A percentile compares a stretch with the other conserved stretches of the same genome.
phyloP scores from a whole-genome alignment of 1,139 yeast species.

The Suhomyces coccinellae region DNA sequence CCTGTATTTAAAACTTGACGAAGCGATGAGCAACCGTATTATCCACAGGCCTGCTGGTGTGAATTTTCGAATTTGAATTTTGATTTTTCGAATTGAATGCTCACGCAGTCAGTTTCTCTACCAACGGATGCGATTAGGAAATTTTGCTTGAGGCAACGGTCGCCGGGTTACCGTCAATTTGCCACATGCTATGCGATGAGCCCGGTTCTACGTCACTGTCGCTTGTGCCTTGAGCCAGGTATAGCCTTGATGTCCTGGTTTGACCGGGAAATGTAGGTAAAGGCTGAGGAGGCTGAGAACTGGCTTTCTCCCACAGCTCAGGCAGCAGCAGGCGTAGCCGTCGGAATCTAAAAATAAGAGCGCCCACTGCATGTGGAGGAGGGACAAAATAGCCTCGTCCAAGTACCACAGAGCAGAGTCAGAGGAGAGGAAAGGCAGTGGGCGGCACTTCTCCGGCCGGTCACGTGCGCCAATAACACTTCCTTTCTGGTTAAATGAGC shows the following conservation, averaged over 20 bases:
- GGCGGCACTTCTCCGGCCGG: slow-evolving; percentile 5
- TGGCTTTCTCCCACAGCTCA: neutral
- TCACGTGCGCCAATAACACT: slow-evolving; percentile 4
- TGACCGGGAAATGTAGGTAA: too few species aligned
- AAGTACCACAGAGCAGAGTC: neutral
- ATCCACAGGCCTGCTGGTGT: neutral
- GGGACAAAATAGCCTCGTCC: neutral
- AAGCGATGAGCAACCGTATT: slow-evolving; percentile 3
- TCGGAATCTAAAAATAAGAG: neutral
- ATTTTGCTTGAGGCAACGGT: slow-evolving; percentile 1
- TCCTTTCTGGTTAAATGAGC: slow-evolving; percentile 1
- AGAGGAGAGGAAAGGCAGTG: slow-evolving; percentile 1
- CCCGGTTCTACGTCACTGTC: neutral
- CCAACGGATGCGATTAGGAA: neutral
- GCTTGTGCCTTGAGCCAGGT: neutral
- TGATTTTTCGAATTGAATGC: slow-evolving; percentile 1
- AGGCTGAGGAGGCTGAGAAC: neutral
- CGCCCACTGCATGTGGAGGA: neutral
- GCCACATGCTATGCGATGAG: neutral
- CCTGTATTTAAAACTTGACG: neutral
- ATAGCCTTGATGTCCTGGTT: too few species aligned
- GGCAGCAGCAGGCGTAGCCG: neutral
- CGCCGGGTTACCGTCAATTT: slow-evolving; percentile 1
- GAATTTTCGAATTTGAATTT: neutral
- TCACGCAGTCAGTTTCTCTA: slow-evolving; percentile 1